Evolutionary conservation across 176 grass and related monocot species (phyloP), one percentile per base, ranked within the genome.

Genomic region (Cenchrus americanus): DNA sequence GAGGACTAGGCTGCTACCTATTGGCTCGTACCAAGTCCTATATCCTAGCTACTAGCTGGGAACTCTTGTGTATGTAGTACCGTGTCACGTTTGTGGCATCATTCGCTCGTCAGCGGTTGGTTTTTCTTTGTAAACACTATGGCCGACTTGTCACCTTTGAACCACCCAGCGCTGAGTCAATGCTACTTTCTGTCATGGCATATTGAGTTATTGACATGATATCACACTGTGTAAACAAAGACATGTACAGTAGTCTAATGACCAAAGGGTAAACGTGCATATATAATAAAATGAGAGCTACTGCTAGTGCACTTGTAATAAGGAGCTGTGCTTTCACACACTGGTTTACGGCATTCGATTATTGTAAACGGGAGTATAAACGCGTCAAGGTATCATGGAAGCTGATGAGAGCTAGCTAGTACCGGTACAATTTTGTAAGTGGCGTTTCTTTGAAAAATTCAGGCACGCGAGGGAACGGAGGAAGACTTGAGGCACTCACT

Each of bases 251-350:
- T 10, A 37, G 21, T 30, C 19, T 18, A 32, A 86, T 54, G 77
- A 76, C 34, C n/a, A 3, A 69, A 69, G 1, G 48, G 30, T 26
- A 5, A 9, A 9, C 14, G 32, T 66, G 18, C 41, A 22, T 50
- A 52, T 81, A 76, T 55, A 81, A 70, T 13, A 52, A 21, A 66
- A 7, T 14, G 14, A 79, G 59, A 10, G 4, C 19, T 3, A 17
- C 27, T 30, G 18, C 18, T 21, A 14, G 6, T 19, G 6, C 18
- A 72, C 19, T 21, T 77, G 21, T 47, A 64, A 69, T 47, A 64
- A 69, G 66, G 73, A 73, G 74, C 66, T 32, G 34, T 42, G 83
- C 42, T 86, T 90, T 82, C 84, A 83, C 83, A 71, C 74, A 7
- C 34, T 6, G 0, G 5, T 17, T 52, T 19, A 34, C 61, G 8